phyloP scores from a whole-genome alignment of 495 filamentous ascomycete species.

The Alectoria sarmentosa region DNA sequence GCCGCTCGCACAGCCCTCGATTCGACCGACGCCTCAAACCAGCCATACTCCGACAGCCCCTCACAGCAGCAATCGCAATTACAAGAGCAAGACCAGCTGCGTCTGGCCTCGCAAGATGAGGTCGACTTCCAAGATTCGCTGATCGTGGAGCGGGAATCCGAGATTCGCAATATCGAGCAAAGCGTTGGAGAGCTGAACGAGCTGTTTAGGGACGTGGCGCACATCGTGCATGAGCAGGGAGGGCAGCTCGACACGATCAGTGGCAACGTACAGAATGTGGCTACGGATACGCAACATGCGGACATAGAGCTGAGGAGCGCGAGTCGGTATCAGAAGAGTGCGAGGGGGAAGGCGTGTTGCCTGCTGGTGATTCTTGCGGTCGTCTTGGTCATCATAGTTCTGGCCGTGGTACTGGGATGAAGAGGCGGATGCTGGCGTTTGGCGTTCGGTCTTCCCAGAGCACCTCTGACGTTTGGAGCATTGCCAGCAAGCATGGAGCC shows the following conservation, averaged over 20 bases:
- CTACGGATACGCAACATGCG: conserved; percentile 72
- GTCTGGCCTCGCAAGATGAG: conserved; percentile 84
- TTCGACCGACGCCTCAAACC: conserved; percentile 36
- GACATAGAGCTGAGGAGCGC: conserved; percentile 77
- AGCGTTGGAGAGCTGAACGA: conserved; percentile 93
- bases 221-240: conserved; percentile 92
- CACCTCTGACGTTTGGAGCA: conserved; percentile 1
- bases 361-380: conserved; percentile 85
- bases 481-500: background rate
- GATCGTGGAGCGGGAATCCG: conserved; percentile 89
- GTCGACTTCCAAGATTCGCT: conserved; percentile 96
- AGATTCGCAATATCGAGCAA: conserved; percentile 96
- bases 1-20: conserved; percentile 71
- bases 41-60: conserved; percentile 30
- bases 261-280: conserved; percentile 76
- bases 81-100: conserved; percentile 70
- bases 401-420: conserved; percentile 71
- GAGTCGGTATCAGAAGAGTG: conserved; percentile 85
- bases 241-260: conserved; percentile 82
- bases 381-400: conserved; percentile 77
- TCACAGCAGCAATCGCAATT: conserved; percentile 51
- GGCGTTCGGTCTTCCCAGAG: background rate
- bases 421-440: background rate
- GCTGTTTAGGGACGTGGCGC: conserved; percentile 91
- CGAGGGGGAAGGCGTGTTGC: conserved; percentile 85